Evolutionary conservation across 225 moss, liverwort and hornwort genomes (phyloP).

Genomic region (Bryoerythrophyllum caledonicum): DNA sequence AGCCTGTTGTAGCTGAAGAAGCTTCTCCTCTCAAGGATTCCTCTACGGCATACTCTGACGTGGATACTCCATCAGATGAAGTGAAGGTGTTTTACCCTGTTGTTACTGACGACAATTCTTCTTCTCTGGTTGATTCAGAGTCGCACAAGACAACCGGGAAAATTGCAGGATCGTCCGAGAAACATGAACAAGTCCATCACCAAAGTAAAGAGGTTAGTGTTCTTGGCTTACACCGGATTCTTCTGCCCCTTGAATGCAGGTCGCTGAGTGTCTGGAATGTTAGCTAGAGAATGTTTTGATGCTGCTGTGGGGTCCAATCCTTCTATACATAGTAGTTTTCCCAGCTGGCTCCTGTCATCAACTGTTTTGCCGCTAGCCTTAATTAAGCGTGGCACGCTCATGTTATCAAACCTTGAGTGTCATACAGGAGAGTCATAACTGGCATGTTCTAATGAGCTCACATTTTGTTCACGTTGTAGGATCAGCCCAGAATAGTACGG

Average conservation of each 20-base stretch:
- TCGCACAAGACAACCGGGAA: too few relatives aligned
- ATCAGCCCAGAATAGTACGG: constrained; percentile 28
- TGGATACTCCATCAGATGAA: not conserved
- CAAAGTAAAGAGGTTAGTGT: constrained; percentile 41
- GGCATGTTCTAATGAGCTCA: constrained; percentile 4
- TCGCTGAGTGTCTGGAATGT: not conserved
- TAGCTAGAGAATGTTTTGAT: not conserved
- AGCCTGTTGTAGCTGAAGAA: not conserved
- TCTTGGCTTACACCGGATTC: too few relatives aligned
- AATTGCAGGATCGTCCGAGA: constrained; percentile 25
- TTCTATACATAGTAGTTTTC: not conserved
- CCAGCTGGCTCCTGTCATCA: not conserved
- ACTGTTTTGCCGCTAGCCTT: not conserved
- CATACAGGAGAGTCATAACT: not conserved
- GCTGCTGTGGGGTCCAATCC: not conserved
- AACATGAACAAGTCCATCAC: constrained; percentile 20
- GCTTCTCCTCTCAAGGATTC: not conserved
- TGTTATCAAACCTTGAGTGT: not conserved
- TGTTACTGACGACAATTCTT: too few relatives aligned
- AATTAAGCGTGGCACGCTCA: not conserved
- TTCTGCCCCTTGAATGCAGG: not conserved
- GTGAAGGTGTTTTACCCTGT: not conserved
- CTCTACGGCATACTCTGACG: not conserved
- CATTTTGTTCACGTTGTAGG: constrained; percentile 30
- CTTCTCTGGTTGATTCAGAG: constrained; percentile 8